Evolutionary conservation across 495 filamentous ascomycete species (phyloP), one percentile per base, ranked within the genome.

Genomic region (Trichoderma erinaceum): DNA sequence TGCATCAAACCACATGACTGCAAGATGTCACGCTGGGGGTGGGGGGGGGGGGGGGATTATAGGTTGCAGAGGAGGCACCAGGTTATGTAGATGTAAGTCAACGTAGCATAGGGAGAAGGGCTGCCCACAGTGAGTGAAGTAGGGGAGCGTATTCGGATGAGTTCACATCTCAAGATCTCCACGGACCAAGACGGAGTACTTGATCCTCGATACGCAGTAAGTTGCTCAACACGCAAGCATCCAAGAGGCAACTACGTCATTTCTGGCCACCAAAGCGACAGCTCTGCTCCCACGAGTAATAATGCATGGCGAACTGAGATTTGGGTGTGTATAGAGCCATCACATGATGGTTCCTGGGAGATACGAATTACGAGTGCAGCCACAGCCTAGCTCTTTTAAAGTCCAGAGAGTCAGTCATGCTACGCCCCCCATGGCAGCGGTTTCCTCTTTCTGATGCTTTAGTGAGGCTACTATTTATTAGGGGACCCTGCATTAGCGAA

Each of bases 41-140:
- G 75, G 75, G 3, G n/a, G n/a, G n/a, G n/a, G n/a, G n/a, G n/a
- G n/a, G n/a, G 76, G 76, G 71, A 71, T 79, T 25, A 69, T 78
- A 70, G 63, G 35, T 65, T 23, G 23, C 25, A 29, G 56, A 61
- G 56, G 29, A 61, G 11, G 16, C 3, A 23, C 8, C 8, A 25
- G 25, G 13, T 1, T 46, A 16, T 44, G 1, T 44, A 18, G 0
- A 2, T 46, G 12, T 46, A 46, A 18, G 18, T 15, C 43, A 18
- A 15, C 3, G 12, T 15, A 46, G 18, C 43, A 46, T 13, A 15
- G 43, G 18, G 12, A 46, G 18, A 16, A 15, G 43, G 35, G 35
- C 35, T 38, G 5, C 8, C 32, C 5, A 10, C 35, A 10, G 35
- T 10, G 35, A 38, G 35, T 10, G 8, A 48, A 5, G 15, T 48